Conservation (phyloP, 2,329 filamentous ascomycete genomes). For the Dryadomyces sulphureus region DNA sequence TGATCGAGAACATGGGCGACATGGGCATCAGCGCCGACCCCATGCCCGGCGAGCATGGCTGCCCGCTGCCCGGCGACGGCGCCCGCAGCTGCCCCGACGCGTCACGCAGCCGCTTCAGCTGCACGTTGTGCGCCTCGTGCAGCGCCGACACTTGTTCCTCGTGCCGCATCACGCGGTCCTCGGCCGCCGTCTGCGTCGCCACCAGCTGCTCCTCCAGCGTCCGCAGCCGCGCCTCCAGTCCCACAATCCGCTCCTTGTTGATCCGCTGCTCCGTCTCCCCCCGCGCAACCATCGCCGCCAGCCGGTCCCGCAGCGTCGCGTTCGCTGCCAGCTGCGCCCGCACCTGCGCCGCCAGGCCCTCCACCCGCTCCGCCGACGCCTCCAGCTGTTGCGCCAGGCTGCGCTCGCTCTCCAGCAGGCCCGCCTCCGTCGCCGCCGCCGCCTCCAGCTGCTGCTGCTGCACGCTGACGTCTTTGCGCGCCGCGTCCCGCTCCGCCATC, state of each 20-base stretch:
- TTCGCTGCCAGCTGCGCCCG: slow-evolving; percentile 70
- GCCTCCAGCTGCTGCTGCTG: slow-evolving; percentile 47
- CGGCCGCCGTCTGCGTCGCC: slow-evolving; percentile 68
- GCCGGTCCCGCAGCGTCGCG: slow-evolving; percentile 55
- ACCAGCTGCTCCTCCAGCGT: slow-evolving; percentile 73
- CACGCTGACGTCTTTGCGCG: slow-evolving; percentile 46
- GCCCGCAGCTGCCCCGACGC: slow-evolving; percentile 13
- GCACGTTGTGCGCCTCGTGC: slow-evolving; percentile 60
- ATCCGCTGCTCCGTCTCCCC: slow-evolving; percentile 72
- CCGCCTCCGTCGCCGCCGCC: slow-evolving; percentile 40
- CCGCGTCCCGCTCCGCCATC: slow-evolving; percentile 58
- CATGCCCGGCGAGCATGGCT: slow-evolving; percentile 17
- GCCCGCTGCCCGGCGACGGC: slow-evolving; percentile 4
- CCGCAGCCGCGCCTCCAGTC: slow-evolving; percentile 68
- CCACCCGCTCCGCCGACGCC: slow-evolving; percentile 56
- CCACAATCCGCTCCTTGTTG: slow-evolving; percentile 69
- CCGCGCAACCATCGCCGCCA: slow-evolving; percentile 64
- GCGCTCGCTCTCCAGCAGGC: slow-evolving; percentile 43
- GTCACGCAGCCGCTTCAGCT: slow-evolving; percentile 60
- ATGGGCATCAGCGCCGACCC: slow-evolving; percentile 49
- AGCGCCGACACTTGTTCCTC: slow-evolving; percentile 71
- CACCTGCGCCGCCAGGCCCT: slow-evolving; percentile 66
- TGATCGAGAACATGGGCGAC: slow-evolving; percentile 43
- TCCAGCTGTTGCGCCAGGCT: slow-evolving; percentile 55
- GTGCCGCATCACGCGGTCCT: slow-evolving; percentile 68